Percentiles rank a stretch among this genome's conserved stretches.
These are phyloP conservation scores for Starmera caribaea DNA, from an alignment of 805 yeast species.

Conservation along the genomic window DNA sequence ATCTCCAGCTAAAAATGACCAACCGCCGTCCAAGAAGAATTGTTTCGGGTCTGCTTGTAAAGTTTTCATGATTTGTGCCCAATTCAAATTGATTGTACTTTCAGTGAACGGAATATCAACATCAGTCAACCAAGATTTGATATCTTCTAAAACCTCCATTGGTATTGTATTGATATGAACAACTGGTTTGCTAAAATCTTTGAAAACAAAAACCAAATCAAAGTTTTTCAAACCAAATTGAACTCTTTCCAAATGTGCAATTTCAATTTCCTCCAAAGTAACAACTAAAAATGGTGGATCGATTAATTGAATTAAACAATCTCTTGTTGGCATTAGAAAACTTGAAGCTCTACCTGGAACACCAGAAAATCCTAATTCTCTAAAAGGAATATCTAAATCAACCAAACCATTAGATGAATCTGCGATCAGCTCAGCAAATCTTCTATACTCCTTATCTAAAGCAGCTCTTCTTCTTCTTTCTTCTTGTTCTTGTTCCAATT, in stretches of 20 bases:
- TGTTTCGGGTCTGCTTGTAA: slow-evolving; percentile 87
- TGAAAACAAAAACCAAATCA: slow-evolving; percentile 92
- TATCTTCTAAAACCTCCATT: slow-evolving; percentile 81
- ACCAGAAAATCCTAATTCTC: slow-evolving; percentile 95
- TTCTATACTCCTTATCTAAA: slow-evolving; percentile 84
- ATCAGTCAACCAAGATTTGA: slow-evolving; percentile 95
- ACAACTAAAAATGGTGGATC: slow-evolving; percentile 95
- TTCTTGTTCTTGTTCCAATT: slow-evolving; percentile 96
- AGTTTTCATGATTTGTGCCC: slow-evolving; percentile 94
- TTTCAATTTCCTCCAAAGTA: slow-evolving; percentile 83
- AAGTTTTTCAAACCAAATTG: slow-evolving; percentile 95
- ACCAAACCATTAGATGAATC: slow-evolving; percentile 77
- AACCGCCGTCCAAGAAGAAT: slow-evolving; percentile 91
- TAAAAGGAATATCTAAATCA: slow-evolving; percentile 88
- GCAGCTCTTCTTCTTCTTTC: slow-evolving; percentile 88
- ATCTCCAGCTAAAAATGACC: slow-evolving; percentile 87
- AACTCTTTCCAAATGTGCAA: slow-evolving; percentile 93
- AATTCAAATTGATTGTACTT: slow-evolving; percentile 91
- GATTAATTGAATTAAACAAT: slow-evolving; percentile 85
- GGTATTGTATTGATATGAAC: slow-evolving; percentile 93
- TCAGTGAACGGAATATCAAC: slow-evolving; percentile 93
- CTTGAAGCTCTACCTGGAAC: slow-evolving; percentile 94
- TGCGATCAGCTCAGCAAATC: slow-evolving; percentile 83
- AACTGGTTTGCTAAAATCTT: slow-evolving; percentile 81
- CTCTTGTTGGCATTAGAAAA: slow-evolving; percentile 93